phyloP scores from a whole-genome alignment of 768 basidiomycete genomes.

The Rhizopogon vesiculosus region DNA sequence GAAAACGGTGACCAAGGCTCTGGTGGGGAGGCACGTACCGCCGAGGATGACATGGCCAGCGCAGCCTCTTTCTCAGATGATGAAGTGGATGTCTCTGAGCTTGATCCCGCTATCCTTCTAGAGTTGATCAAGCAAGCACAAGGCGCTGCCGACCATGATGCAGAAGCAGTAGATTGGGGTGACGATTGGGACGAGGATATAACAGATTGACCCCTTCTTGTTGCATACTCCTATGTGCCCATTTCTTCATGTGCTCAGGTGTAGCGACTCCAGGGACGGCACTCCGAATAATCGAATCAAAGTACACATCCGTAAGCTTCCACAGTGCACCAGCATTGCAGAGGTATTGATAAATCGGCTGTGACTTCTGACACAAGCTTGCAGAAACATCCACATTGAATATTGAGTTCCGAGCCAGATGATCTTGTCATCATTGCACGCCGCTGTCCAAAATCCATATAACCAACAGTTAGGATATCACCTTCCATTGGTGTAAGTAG shows the following conservation, averaged over 20 bases:
- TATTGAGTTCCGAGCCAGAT: neutral
- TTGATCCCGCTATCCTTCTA: slow-evolving; percentile 15
- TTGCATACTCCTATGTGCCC: neutral
- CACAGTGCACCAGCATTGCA: neutral
- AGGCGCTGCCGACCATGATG: slow-evolving; percentile 21
- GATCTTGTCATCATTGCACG: neutral
- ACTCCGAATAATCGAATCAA: neutral
- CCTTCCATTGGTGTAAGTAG: neutral
- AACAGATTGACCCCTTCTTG: neutral
- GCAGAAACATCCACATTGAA: no score
- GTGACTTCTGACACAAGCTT: neutral
- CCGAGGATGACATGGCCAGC: neutral
- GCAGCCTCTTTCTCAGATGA: slow-evolving; percentile 4
- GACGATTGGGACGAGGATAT: slow-evolving; percentile 22
- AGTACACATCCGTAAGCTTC: no score
- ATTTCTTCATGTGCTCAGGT: neutral
- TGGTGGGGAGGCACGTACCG: neutral
- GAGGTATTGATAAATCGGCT: no score
- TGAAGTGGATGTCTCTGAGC: slow-evolving; percentile 10
- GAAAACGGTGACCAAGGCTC: slow-evolving; percentile 9
- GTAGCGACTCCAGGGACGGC: neutral
- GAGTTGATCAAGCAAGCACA: slow-evolving; percentile 20
- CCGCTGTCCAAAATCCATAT: no score
- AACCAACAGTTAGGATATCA: neutral
- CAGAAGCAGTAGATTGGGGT: slow-evolving; percentile 23